Base-by-base conservation (phyloP, 192 early-diverging fungal species). In the Coemansia sp. region DNA sequence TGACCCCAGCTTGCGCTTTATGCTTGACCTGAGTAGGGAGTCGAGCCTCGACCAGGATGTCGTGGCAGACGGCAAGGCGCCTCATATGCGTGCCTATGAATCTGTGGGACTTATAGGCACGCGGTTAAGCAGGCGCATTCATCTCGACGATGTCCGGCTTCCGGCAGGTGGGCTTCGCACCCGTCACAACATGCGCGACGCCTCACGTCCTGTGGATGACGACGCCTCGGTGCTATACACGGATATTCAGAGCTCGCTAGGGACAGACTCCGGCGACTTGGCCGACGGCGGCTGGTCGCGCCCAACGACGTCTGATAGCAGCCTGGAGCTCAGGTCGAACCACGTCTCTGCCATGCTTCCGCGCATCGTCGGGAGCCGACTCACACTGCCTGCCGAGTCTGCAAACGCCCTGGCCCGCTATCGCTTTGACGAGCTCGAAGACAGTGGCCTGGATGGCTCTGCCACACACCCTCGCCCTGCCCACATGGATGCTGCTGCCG, bases 281-380 rank as follows among this genome's bases (percentile, higher is more conserved):
- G n/a, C 37, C 11, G 50, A 63, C 14, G 61, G 62, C 16, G 51
- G 46, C 46, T 79, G 77, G 77, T 79, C 77, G 19, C 78, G 73
- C 6, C 78, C 78, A 36, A 72, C 73, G 3, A 80, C 78, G 7
- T 62, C 72, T 1, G 40, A 59, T 16, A 80, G 78, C 69, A 54
- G 48, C 16, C 46, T 63, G 46, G 68, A 64, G 27, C 73, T 37
- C 35, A 66, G 68, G 19, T 75, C 78, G 13, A 69, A 54, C 21
- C 78, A 81, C 59, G 41, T 81, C 14, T 81, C 78, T 6, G 78
- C 69, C 17, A 72, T 81, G 70, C 73, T 81, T 19, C 78, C 78
- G 5, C 73, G 73, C 14, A 68, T 81, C 16, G 70, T 81, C 10
- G 78, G 78, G 48, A 81, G 78, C 54, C 61, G 78, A n/a, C 57